Percentiles rank a stretch among this genome's conserved stretches.
phyloP scores from a whole-genome alignment of 306 rosid genomes.

The Quillaja saponaria region DNA sequence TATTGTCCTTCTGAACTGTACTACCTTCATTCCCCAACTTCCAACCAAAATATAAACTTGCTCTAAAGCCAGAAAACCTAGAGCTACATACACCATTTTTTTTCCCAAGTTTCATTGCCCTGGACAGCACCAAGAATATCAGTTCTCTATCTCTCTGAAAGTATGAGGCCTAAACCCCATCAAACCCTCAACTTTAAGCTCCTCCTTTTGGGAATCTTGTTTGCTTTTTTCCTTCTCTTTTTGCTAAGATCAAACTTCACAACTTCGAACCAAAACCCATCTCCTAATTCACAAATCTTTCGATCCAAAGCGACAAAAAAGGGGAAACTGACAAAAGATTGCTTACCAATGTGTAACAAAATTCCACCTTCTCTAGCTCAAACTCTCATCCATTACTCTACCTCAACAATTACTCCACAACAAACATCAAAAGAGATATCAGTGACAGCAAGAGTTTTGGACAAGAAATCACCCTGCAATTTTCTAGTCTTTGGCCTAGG shows the following conservation, averaged over 20 bases:
- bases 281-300: slow-evolving; percentile 26
- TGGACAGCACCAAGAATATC: not conserved
- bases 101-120: slow-evolving; percentile 9
- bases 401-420: slow-evolving; percentile 72
- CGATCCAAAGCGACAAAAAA: not conserved
- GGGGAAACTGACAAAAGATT: not conserved
- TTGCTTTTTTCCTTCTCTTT: slow-evolving; percentile 51
- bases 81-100: slow-evolving; percentile 6
- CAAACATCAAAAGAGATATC: slow-evolving; percentile 71
- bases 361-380: slow-evolving; percentile 54
- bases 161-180: slow-evolving; percentile 68
- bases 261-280: slow-evolving; percentile 33
- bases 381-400: slow-evolving; percentile 67
- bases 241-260: slow-evolving; percentile 54
- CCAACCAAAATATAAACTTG: slow-evolving; percentile 27
- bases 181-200: slow-evolving; percentile 52
- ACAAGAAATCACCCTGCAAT: slow-evolving; percentile 66
- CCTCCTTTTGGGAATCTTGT: slow-evolving; percentile 47
- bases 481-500: slow-evolving; percentile 79
- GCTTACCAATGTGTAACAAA: slow-evolving; percentile 44
- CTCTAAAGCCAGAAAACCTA: slow-evolving; percentile 21
- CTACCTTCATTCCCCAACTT: slow-evolving; percentile 16
- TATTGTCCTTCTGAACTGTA: not conserved
- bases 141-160: not conserved
- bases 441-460: slow-evolving; percentile 51